Base-by-base conservation (phyloP, 1,284 basidiomycete genomes). In the Dichomitus squalens region DNA sequence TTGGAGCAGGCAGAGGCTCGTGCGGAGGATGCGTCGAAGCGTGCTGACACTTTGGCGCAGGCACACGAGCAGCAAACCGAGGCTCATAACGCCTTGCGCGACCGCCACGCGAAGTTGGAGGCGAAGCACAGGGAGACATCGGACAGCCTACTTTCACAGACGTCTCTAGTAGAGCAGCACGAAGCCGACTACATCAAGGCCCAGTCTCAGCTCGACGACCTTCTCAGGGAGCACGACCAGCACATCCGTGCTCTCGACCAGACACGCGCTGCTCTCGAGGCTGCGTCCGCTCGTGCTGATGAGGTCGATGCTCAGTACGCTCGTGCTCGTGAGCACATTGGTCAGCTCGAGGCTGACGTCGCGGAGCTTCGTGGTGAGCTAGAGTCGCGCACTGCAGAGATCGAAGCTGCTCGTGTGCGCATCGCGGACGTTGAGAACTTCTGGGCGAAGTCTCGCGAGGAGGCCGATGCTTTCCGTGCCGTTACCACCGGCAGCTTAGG, bases 211-310 rank as follows among this genome's bases (percentile, higher is more conserved):
- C 76, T 96, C 14, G 87, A 93, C 31, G 91, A 90, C 59, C 78
- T 94, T 29, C 74, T 76, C 11, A 73, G 78, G 7, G 84, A 87
- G 16, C 84, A 88, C 29, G 93, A 95, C 50, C 88, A 94, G 65
- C 95, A 98, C 72, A 76, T 96, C 27, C 84, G 87, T 23, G 87
- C 95, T 1, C 79, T 99, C 53, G 92, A 95, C 50, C 93, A 97
- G 74, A 86, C 93, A 4, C 89, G 92, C 52, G 76, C 78, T 12
- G 93, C 94, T 0, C 77, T 99, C 50, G 79, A 85, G 41, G 84
- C 92, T 0, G 86, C 94, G 8, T 86, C 89, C 4, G 75, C 82
- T 3, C 87, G 95, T n/a, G 83, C 91, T 1, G 82, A 86, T 18
- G 95, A 98, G 72, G 81, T 96, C 38, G 92, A 97, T 68, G 70